Percentiles rank a stretch among this genome's conserved stretches.
These are phyloP conservation scores for Coemansia sp. DNA, from an alignment of 192 early-diverging fungal species.

Conservation along the genomic window DNA sequence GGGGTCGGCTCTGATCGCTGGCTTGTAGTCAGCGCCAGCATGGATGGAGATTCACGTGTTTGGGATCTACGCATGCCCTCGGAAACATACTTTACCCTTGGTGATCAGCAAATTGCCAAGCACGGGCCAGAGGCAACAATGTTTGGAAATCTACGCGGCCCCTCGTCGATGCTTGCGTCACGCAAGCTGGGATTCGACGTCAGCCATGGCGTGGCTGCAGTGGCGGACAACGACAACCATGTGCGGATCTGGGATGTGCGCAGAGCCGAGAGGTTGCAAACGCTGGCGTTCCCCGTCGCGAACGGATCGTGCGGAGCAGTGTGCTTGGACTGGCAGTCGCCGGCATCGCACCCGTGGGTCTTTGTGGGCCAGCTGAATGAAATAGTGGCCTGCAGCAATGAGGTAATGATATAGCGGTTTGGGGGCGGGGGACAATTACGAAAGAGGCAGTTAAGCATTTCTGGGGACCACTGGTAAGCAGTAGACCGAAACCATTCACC, in stretches of 20 bases:
- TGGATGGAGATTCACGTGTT: conserved; percentile 30
- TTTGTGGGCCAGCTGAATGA: conserved; percentile 3
- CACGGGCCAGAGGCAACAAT: conserved; percentile 2
- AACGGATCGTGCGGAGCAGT: conserved; percentile 23
- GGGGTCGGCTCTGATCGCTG: conserved; percentile 28
- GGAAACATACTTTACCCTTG: background rate
- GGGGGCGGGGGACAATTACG: background rate
- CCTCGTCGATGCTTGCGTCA: conserved; percentile 7
- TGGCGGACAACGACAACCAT: conserved; percentile 30
- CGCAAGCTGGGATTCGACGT: conserved; percentile 29
- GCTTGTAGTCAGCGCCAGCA: conserved; percentile 32
- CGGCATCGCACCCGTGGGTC: background rate
- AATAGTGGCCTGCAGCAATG: background rate
- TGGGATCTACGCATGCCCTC: conserved; percentile 47
- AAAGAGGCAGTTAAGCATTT: background rate
- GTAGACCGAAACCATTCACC: background rate
- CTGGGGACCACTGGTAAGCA: background rate
- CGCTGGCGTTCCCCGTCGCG: conserved; percentile 8
- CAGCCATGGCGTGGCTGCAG: conserved; percentile 22
- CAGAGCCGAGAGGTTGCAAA: conserved; percentile 17
- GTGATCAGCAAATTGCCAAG: background rate
- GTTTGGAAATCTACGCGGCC: background rate
- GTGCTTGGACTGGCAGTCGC: conserved; percentile 18
- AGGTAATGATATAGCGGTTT: background rate
- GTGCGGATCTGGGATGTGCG: conserved; percentile 37